These are phyloP conservation scores for Arbutus unedo DNA, from an alignment of 148 eudicot species.

Conservation along the genomic window DNA sequence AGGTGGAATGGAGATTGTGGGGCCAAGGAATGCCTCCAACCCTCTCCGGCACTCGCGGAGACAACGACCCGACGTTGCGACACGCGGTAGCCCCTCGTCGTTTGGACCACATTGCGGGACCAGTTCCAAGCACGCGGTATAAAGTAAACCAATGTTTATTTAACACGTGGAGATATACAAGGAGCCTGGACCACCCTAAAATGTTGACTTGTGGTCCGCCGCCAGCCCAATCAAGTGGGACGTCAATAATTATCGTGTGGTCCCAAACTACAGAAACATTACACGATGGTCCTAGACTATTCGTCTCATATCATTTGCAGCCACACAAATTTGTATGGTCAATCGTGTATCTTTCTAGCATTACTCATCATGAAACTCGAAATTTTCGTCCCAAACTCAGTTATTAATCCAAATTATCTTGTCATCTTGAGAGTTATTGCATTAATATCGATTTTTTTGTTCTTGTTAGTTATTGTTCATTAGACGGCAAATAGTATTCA, in stretches of 20 bases:
- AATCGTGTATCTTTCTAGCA: too few species aligned
- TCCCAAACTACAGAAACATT: not conserved
- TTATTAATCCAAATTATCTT: too few species aligned
- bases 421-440: too few species aligned
- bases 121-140: not conserved
- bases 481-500: too few species aligned
- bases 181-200: not conserved
- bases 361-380: too few species aligned
- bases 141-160: not conserved
- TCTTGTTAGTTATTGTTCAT: too few species aligned
- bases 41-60: conserved; percentile 13
- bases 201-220: conserved; percentile 18
- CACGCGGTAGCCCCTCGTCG: conserved; percentile 1
- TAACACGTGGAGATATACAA: not conserved
- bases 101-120: conserved; percentile 11
- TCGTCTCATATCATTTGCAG: not conserved
- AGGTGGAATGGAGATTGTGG: too few species aligned
- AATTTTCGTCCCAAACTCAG: too few species aligned
- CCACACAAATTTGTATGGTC: too few species aligned
- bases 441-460: too few species aligned
- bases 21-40: not conserved
- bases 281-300: not conserved
- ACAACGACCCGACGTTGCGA: conserved; percentile 1
- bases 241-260: not conserved
- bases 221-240: conserved; percentile 11